phyloP scores from a whole-genome alignment of 495 filamentous ascomycete species.

The Podospora tetraspora region DNA sequence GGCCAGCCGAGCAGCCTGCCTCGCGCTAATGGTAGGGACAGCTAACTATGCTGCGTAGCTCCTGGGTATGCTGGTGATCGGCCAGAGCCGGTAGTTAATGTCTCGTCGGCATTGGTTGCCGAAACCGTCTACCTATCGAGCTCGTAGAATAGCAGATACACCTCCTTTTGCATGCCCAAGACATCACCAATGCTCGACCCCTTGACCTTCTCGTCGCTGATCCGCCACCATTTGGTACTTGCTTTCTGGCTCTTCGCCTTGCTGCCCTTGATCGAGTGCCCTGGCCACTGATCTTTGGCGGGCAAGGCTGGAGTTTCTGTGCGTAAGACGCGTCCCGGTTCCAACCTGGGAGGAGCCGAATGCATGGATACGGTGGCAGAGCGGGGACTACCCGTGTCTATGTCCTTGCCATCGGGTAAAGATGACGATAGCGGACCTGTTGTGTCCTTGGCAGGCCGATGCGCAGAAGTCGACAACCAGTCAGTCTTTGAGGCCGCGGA shows the following conservation, averaged over 20 bases:
- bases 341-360: neutral
- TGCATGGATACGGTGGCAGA: constrained; percentile 35
- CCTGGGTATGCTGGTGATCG: neutral
- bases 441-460: constrained; percentile 6
- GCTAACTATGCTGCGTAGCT: neutral
- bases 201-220: constrained; percentile 95
- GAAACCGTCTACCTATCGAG: constrained; percentile 43
- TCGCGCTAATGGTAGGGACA: neutral
- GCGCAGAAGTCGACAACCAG: constrained; percentile 23
- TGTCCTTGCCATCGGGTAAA: neutral
- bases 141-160: constrained; percentile 96
- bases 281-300: neutral
- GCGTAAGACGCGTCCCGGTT: neutral
- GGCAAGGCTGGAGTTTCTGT: neutral
- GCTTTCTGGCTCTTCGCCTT: constrained; percentile 52
- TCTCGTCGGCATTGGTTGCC: neutral
- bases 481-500: constrained; percentile 23
- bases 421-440: neutral
- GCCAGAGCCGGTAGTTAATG: neutral
- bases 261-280: neutral
- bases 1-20: neutral
- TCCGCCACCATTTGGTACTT: constrained; percentile 90
- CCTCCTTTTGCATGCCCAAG: constrained; percentile 87
- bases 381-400: constrained; percentile 36
- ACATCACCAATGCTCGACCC: constrained; percentile 90